These are phyloP conservation scores for Leishmania braziliensis DNA, from an alignment of 208 protist genomes.

Conservation along the genomic window DNA sequence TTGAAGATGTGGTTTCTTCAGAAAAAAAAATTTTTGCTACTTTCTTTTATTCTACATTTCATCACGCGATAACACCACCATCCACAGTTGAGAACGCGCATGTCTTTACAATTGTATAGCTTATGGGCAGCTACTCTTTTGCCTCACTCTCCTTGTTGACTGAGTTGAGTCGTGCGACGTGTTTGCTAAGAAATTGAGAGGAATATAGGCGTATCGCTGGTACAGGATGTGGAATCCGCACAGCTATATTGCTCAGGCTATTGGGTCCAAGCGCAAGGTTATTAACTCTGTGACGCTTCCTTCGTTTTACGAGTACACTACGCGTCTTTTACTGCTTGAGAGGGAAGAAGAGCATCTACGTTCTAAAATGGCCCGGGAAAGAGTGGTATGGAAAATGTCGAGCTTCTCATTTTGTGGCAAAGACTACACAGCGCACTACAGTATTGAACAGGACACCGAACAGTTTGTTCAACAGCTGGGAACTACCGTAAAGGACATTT, in stretches of 20 bases:
- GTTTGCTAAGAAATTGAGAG: not conserved
- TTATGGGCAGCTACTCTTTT: too few species aligned
- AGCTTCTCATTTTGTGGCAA: not conserved
- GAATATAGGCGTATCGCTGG: accelerated
- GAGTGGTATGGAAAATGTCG: not conserved
- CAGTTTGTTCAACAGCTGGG: not conserved
- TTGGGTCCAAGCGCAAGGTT: not conserved
- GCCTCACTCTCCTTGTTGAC: not conserved
- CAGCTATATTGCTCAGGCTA: constrained; percentile 4
- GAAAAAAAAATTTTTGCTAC: too few species aligned
- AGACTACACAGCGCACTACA: not conserved
- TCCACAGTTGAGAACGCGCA: too few species aligned
- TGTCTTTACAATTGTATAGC: too few species aligned
- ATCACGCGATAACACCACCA: too few species aligned
- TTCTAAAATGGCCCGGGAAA: not conserved
- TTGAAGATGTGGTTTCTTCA: too few species aligned
- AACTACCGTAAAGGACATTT: not conserved
- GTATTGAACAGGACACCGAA: not conserved
- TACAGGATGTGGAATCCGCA: not conserved
- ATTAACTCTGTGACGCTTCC: not conserved
- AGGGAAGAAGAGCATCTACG: not conserved
- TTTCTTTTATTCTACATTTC: too few species aligned
- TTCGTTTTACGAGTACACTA: constrained; percentile 4
- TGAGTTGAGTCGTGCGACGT: too few species aligned
- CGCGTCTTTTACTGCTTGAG: not conserved